phyloP scores from a whole-genome alignment of 2,329 filamentous ascomycete genomes.

The Curvularia sp. region DNA sequence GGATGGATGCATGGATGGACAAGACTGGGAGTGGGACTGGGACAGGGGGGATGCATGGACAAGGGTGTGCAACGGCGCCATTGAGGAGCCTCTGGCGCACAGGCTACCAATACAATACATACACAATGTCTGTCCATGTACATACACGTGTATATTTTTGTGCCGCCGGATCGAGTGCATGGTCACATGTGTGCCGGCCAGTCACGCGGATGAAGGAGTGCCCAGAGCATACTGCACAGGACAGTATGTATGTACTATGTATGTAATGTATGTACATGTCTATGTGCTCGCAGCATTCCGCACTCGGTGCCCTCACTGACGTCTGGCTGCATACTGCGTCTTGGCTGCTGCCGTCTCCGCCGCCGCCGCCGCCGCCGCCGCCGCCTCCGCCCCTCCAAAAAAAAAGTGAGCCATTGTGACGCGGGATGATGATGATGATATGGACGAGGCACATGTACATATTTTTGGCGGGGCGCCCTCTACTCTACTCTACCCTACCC shows the following conservation, averaged over 20 bases:
- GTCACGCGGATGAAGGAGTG: too few species aligned
- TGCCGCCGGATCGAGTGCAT: background rate
- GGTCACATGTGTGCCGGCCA: too few species aligned
- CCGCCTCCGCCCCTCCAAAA: constrained; percentile 3
- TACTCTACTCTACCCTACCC: too few species aligned
- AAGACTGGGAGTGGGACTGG: constrained; percentile 5
- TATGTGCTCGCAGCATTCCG: background rate
- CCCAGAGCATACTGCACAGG: too few species aligned
- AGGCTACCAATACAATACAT: too few species aligned
- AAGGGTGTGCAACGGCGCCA: constrained; percentile 2
- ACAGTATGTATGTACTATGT: background rate
- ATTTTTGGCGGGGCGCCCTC: background rate
- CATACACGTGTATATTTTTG: background rate
- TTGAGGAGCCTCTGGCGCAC: background rate
- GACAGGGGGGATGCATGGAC: constrained; percentile 36
- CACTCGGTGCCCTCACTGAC: constrained; percentile 5
- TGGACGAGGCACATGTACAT: background rate
- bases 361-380: constrained; percentile 1
- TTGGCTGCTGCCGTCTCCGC: background rate
- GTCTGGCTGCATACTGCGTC: constrained; percentile 12
- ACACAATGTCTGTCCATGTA: background rate
- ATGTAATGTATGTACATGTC: too few species aligned
- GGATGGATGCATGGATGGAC: background rate
- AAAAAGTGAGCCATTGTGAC: constrained; percentile 18
- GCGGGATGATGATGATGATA: constrained; percentile 5